Conservation (phyloP, 768 basidiomycete species). For the Solioccasus polychromus region DNA sequence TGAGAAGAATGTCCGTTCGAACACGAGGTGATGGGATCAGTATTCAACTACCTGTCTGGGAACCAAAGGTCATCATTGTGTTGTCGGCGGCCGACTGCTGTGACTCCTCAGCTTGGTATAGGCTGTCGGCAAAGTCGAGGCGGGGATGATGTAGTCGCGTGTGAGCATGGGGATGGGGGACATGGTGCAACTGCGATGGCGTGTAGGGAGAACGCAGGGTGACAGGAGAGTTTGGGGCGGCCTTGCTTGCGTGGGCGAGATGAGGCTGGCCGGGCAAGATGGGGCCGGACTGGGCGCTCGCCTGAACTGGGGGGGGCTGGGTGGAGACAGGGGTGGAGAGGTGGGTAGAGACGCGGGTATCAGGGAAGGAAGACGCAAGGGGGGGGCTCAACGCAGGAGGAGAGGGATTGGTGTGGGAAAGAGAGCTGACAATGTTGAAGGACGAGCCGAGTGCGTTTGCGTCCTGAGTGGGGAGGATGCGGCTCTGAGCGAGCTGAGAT, state of each 20-base stretch:
- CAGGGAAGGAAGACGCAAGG: conserved; percentile 19
- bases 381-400: conserved; percentile 19
- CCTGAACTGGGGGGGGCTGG: conserved; percentile 21
- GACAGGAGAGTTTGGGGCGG: conserved; percentile 37
- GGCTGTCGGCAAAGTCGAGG: conserved; percentile 42
- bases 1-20: conserved; percentile 5
- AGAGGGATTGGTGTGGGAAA: conserved; percentile 25
- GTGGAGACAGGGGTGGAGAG: conserved; percentile 17
- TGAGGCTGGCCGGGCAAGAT: conserved; percentile 14
- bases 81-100: conserved; percentile 32
- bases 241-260: conserved; percentile 27
- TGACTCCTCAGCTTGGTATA: conserved; percentile 33
- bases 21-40: not conserved
- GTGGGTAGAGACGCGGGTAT: conserved; percentile 16
- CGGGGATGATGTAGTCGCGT: conserved; percentile 67
- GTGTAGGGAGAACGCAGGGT: conserved; percentile 60
- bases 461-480: conserved; percentile 18
- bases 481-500: conserved; percentile 16
- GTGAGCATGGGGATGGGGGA: conserved; percentile 77
- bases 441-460: conserved; percentile 7
- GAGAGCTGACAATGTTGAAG: conserved; percentile 17
- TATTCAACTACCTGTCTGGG: conserved; percentile 31
- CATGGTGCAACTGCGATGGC: conserved; percentile 68
- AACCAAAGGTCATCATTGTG: conserved; percentile 49
- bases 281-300: conserved; percentile 20